Base-by-base conservation (phyloP, 108 stramenopile genomes). In the Pseudonitzschia multiseries region DNA sequence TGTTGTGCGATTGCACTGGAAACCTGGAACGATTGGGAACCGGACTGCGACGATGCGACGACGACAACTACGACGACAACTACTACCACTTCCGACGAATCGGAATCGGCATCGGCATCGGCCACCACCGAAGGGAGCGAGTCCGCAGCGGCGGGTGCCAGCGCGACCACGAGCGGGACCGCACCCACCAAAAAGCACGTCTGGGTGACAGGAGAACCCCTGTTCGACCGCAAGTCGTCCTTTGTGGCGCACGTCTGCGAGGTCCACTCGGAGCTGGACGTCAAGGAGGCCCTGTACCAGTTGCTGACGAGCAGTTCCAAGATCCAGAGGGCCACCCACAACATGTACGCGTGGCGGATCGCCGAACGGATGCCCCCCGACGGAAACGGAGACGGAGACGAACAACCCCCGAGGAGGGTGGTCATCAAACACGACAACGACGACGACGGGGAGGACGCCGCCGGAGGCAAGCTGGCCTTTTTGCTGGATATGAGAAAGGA, bases 391-490 rank as follows among this genome's bases (percentile, higher is more conserved):
- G n/a, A n/a, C n/a, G n/a, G n/a, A n/a, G n/a, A n/a, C n/a, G n/a
- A n/a, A n/a, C n/a, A n/a, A n/a, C n/a, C n/a, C n/a, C n/a, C n/a
- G n/a, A n/a, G n/a, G n/a, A n/a, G n/a, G n/a, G n/a, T n/a, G n/a
- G n/a, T 71, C 42, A 28, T 72, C 28, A 71, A 72, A 26, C 68
- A 71, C 42, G 96, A 97, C 71, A 93, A 94, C 70, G 97, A 98
- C 76, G 96, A 96, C 67, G 96, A 98, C 72, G 97, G 97, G 12
- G 97, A 98, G 80, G 80, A 85, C 52, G 96, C 86, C 1, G 84
- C 95, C 0, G 97, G 96, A 2, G 69, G 73, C 40, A 87, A 89
- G 57, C 74, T 98, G 32, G 89, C 91, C 6, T 54, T 84, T 9
- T 73, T 98, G 48, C 70, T 98, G 29, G 89, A 91, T 57, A 69